A percentile compares a stretch with the other conserved stretches of the same genome.
Conservation (phyloP, 2,329 filamentous ascomycete genomes). For the Xylaria sp. region DNA sequence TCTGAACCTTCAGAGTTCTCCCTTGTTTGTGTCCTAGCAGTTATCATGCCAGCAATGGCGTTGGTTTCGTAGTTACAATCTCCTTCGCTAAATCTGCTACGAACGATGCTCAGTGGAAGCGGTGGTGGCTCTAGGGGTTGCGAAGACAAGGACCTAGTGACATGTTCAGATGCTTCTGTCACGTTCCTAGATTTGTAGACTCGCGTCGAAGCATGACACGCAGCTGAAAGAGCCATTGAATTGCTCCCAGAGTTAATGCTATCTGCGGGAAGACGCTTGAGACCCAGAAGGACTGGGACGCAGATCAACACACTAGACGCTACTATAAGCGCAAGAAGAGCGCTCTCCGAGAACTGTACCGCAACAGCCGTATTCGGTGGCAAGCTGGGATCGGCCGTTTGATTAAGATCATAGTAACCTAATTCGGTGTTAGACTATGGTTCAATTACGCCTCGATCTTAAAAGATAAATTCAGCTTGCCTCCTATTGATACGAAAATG, state of each 20-base stretch:
- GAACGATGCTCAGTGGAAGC: neutral
- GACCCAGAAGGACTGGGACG: neutral
- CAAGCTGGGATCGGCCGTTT: neutral
- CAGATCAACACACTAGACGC: neutral
- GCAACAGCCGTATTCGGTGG: neutral
- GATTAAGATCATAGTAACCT: neutral
- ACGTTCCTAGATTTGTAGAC: neutral
- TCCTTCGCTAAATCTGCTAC: neutral
- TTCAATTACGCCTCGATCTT: neutral
- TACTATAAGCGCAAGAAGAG: neutral
- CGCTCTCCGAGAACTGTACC: neutral
- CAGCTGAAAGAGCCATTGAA: neutral
- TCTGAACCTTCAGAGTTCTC: neutral
- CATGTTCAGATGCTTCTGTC: neutral
- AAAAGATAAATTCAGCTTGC: neutral
- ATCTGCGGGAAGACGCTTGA: neutral
- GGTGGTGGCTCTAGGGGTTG: no score
- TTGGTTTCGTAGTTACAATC: neutral
- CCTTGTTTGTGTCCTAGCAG: neutral
- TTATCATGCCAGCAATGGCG: neutral
- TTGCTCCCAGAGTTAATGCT: neutral
- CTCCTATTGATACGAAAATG: conserved; percentile 18
- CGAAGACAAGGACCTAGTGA: neutral
- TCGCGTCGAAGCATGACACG: neutral
- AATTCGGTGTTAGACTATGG: neutral